Conservation (phyloP, 257 asterid genomes). For the Solanum peruvianum region DNA sequence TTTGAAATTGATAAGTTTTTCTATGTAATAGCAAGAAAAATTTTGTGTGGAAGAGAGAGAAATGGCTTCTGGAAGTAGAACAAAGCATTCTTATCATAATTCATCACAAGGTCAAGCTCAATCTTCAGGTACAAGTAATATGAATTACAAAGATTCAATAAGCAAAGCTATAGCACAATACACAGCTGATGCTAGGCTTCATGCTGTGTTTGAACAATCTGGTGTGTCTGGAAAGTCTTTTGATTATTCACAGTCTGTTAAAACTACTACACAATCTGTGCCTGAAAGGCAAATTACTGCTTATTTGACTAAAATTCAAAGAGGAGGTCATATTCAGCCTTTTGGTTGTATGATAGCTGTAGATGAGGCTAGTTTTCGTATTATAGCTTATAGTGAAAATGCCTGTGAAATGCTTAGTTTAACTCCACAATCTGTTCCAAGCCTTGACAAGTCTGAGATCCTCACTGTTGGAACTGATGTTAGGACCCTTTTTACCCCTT, state of each 20-base stretch:
- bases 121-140: conserved; percentile 23
- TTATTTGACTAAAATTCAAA: conserved; percentile 64
- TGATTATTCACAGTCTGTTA: conserved; percentile 59
- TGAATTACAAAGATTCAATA: conserved; percentile 21
- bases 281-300: conserved; percentile 63
- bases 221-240: conserved; percentile 74
- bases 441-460: conserved; percentile 38
- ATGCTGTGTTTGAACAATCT: conserved; percentile 80
- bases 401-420: conserved; percentile 59
- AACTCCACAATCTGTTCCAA: conserved; percentile 64
- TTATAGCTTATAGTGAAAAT: conserved; percentile 54
- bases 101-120: conserved; percentile 30
- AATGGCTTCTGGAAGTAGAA: conserved; percentile 37
- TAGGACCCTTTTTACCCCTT: conserved; percentile 50
- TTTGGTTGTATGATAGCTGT: conserved; percentile 79
- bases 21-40: not conserved
- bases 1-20: not conserved
- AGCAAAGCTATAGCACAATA: conserved; percentile 75
- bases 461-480: conserved; percentile 56
- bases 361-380: conserved; percentile 40
- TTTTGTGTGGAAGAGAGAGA: not conserved
- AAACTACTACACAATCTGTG: conserved; percentile 23
- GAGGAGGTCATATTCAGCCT: conserved; percentile 75
- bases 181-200: conserved; percentile 69
- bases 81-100: not conserved